These are phyloP conservation scores for Psidium guajava DNA, from an alignment of 345 rosid species.

Conservation along the genomic window DNA sequence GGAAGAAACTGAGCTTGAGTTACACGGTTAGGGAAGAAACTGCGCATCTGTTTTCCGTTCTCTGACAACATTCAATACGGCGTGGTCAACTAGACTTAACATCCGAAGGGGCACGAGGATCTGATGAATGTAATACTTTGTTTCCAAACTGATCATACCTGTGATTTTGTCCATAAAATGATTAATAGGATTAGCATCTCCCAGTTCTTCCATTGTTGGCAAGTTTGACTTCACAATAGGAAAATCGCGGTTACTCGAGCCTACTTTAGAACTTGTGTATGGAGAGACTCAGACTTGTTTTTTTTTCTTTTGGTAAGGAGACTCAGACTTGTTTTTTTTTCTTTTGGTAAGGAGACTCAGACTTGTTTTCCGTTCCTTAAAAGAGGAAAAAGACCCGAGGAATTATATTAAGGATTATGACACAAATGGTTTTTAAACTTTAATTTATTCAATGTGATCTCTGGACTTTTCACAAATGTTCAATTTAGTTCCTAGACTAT, in stretches of 20 bases:
- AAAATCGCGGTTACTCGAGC: background rate
- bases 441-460: no score
- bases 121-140: background rate
- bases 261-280: background rate
- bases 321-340: background rate
- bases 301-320: background rate
- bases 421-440: no score
- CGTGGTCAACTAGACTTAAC: background rate
- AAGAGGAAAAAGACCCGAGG: no score
- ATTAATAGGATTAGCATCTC: background rate
- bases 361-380: no score
- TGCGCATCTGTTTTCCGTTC: background rate
- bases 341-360: background rate
- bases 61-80: background rate
- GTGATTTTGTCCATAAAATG: background rate
- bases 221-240: background rate
- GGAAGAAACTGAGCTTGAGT: background rate
- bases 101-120: background rate
- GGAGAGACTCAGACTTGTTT: background rate
- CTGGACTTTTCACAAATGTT: no score
- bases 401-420: no score
- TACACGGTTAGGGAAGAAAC: background rate
- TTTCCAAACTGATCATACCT: background rate
- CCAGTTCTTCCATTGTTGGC: background rate
- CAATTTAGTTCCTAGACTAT: no score